A percentile compares a stretch with the other conserved stretches of the same genome.
Conservation (phyloP, 1,139 yeast genomes). For the Magnusiomyces magnusii region DNA sequence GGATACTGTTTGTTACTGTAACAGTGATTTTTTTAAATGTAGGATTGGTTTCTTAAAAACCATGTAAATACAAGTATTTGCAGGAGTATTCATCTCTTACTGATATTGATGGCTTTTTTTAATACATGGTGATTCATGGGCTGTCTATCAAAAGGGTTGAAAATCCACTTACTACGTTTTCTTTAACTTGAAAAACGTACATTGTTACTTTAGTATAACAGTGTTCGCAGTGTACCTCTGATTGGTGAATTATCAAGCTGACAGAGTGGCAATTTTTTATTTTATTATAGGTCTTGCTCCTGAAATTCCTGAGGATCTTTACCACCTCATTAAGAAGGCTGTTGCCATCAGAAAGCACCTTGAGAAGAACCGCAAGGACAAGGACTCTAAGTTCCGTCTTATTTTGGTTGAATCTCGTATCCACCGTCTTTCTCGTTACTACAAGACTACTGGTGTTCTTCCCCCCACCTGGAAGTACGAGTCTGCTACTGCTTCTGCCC, state of each 20-base stretch:
- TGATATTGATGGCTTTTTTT: not conserved
- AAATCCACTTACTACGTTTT: not conserved
- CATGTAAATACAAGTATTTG: not conserved
- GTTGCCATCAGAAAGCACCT: conserved; percentile 99
- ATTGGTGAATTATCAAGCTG: conserved; percentile 32
- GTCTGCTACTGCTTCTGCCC: conserved; percentile 99
- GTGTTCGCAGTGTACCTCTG: conserved; percentile 32
- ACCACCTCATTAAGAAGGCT: conserved; percentile 99
- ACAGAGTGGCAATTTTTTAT: conserved; percentile 32
- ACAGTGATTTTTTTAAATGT: not conserved
- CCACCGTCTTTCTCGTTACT: conserved; percentile 99
- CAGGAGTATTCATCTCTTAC: not conserved
- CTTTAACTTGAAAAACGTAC: not conserved
- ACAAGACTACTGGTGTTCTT: conserved; percentile 98
- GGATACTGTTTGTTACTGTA: not conserved
- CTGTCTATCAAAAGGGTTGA: not conserved
- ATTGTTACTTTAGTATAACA: conserved; percentile 1
- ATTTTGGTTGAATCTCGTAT: conserved; percentile 99
- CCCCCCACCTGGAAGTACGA: conserved; percentile 99
- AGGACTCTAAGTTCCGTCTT: conserved; percentile 99
- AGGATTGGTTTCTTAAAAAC: not conserved
- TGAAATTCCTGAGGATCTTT: conserved; percentile 99
- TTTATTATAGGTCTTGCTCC: conserved; percentile 63
- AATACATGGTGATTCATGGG: conserved; percentile 2
- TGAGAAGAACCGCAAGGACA: conserved; percentile 99